A percentile compares a stretch with the other conserved stretches of the same genome.
Conservation (phyloP, 2,329 filamentous ascomycete genomes). For the Colletotrichum somersetense region DNA sequence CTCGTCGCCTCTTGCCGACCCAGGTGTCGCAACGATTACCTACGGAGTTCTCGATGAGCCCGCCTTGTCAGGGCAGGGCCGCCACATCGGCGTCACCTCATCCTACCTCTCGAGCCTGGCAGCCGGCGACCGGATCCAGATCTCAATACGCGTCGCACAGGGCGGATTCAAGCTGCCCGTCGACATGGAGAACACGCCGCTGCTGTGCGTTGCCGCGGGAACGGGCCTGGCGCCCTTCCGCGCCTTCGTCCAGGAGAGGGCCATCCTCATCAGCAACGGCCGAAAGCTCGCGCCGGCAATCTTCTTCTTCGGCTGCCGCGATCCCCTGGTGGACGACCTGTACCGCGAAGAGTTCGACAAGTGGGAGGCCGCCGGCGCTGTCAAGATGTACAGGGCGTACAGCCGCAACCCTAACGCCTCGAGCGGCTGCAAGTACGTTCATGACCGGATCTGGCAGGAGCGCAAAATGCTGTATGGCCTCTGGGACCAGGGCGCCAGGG, state of each 20-base stretch:
- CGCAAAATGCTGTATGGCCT: constrained; percentile 48
- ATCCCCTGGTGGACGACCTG: constrained; percentile 57
- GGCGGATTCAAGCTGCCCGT: constrained; percentile 88
- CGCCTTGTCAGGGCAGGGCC: constrained; percentile 61
- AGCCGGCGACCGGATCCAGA: constrained; percentile 57
- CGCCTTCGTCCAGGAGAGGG: constrained; percentile 97
- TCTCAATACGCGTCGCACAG: constrained; percentile 61
- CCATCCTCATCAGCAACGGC: constrained; percentile 68
- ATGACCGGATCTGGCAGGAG: constrained; percentile 57
- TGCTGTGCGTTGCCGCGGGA: constrained; percentile 87
- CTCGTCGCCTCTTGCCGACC: constrained; percentile 72
- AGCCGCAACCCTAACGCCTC: constrained; percentile 56
- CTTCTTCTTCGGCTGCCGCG: constrained; percentile 65
- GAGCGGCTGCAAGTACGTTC: constrained; percentile 62
- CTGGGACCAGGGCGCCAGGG: constrained; percentile 58
- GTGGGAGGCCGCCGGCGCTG: constrained; percentile 62
- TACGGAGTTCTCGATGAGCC: constrained; percentile 70
- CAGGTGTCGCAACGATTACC: constrained; percentile 69
- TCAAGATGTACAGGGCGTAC: constrained; percentile 72
- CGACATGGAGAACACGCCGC: constrained; percentile 86
- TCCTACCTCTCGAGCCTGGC: constrained; percentile 68
- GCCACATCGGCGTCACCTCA: constrained; percentile 71
- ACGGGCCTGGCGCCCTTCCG: constrained; percentile 98
- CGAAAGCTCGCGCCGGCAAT: constrained; percentile 51
- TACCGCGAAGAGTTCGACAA: constrained; percentile 58